Evolutionary conservation across 208 protist species (phyloP).

Genomic region (Leishmania aethiopica): DNA sequence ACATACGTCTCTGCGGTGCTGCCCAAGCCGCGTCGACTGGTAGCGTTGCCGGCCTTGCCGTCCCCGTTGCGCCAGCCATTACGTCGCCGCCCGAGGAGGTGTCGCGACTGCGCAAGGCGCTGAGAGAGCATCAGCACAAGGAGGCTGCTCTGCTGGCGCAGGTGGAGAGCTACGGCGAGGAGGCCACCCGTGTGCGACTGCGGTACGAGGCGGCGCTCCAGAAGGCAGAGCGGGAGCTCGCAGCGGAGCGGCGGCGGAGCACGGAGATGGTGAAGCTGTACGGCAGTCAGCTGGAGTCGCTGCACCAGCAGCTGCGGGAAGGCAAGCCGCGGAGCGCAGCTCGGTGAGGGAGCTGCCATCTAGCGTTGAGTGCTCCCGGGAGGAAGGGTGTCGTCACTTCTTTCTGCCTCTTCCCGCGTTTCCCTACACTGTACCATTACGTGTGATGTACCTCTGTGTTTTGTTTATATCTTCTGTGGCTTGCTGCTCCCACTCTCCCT

Average conservation of each 20-base stretch:
- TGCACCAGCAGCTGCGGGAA: conserved; percentile 65
- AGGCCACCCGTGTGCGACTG: conserved; percentile 35
- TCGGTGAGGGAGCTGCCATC: not conserved
- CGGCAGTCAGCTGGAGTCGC: conserved; percentile 56
- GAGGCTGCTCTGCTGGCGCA: conserved; percentile 51
- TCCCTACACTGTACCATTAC: not conserved
- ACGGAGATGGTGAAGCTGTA: conserved; percentile 69
- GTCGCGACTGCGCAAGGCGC: conserved; percentile 11
- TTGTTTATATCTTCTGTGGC: not conserved
- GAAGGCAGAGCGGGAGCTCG: conserved; percentile 41
- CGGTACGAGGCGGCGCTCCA: conserved; percentile 35
- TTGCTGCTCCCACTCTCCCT: not conserved
- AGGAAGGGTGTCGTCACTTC: no score
- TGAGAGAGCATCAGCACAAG: conserved; percentile 23
- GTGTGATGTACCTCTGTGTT: not conserved
- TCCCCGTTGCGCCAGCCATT: not conserved
- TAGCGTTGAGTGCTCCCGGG: not conserved
- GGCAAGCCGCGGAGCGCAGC: conserved; percentile 16
- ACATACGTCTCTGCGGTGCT: conserved; percentile 17
- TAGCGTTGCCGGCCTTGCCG: not conserved
- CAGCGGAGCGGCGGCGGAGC: conserved; percentile 45
- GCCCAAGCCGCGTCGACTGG: not conserved
- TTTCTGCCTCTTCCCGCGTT: not conserved
- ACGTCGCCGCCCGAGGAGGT: conserved; percentile 15
- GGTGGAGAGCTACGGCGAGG: conserved; percentile 58